Evolutionary conservation across 257 asterid genomes (phyloP), one percentile per base, ranked within the genome.

Genomic region (Solanum stenotomum): DNA sequence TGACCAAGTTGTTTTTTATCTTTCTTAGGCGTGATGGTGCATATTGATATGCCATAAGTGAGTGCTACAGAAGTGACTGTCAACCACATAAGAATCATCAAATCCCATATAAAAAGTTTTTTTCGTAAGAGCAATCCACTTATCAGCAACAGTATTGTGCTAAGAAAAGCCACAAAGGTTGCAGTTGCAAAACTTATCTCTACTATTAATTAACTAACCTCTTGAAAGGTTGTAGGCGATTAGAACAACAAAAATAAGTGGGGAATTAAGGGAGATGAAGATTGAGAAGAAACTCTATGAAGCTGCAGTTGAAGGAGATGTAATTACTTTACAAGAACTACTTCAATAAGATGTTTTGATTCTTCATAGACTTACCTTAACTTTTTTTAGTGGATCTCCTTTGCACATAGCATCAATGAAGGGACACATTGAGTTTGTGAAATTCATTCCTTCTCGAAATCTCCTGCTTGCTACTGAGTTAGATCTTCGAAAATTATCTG

Each of bases 401-500:
- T 89, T 92, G 20, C 94, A 91, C 77, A 37, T 93, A 59, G 91
- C 95, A 4, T 67, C 88, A n/a, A 83, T 90, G 84, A 88, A 87
- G 6, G 91, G 91, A 0, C 93, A 91, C 83, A 77, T 46, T 11
- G 83, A 49, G 1, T 87, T 87, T 56, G 88, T 82, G 6, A 31
- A 20, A 16, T 91, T 88, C 25, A 76, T 90, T 31, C 88, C 89
- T 1, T 74, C 34, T 25, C 86, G 27, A 5, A 91, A 87, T 82
- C 89, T 92, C 3, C 35, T 65, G 2, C 82, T 93, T 1, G 87
- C 89, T 10, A 38, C 35, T 12, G 92, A 93, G 85, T 67, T 90
- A 8, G 93, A 93, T 44, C 85, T 87, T 1, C 44, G 61, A 35
- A 88, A 8, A 74, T 89, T 88, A 1, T 86, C 91, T 25, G 87